phyloP scores from a whole-genome alignment of 768 basidiomycete genomes.

The Fomitopsis serialis region DNA sequence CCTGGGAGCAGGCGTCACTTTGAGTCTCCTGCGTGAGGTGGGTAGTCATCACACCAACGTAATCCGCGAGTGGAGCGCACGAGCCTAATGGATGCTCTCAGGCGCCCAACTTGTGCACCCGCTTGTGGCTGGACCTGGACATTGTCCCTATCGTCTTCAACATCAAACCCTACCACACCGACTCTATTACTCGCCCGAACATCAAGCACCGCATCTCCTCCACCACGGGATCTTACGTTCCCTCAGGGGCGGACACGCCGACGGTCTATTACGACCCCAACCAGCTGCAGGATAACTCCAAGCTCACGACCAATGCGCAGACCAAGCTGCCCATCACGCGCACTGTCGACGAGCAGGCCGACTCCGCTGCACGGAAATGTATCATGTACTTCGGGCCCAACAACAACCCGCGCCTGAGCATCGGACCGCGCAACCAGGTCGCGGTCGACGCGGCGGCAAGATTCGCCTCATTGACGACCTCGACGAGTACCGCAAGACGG shows the following conservation, averaged over 20 bases:
- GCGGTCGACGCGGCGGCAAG: conserved; percentile 84
- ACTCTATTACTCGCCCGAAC: conserved; percentile 72
- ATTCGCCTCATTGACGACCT: conserved; percentile 84
- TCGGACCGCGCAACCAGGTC: conserved; percentile 83
- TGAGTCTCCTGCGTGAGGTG: conserved; percentile 66
- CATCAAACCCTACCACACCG: conserved; percentile 78
- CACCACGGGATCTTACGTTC: conserved; percentile 71
- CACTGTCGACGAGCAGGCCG: conserved; percentile 79
- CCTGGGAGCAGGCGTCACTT: conserved; percentile 75
- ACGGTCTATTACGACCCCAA: conserved; percentile 58
- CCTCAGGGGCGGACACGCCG: conserved; percentile 74
- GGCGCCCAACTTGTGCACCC: conserved; percentile 80
- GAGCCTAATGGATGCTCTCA: conserved; percentile 24
- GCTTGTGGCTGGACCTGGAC: conserved; percentile 78
- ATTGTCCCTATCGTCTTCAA: conserved; percentile 84
- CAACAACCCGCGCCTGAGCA: conserved; percentile 79
- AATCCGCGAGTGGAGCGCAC: not conserved
- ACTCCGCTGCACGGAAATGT: conserved; percentile 81
- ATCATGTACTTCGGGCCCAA: conserved; percentile 78
- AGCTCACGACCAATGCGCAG: conserved; percentile 39
- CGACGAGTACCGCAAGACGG: conserved; percentile 69
- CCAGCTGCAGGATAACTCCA: conserved; percentile 38
- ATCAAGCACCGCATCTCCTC: conserved; percentile 81
- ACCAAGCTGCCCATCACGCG: conserved; percentile 67
- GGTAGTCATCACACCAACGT: conserved; percentile 4